These are phyloP conservation scores for Phlyctochytrium bullatum DNA, from an alignment of 192 early-diverging fungal genomes.

Conservation along the genomic window DNA sequence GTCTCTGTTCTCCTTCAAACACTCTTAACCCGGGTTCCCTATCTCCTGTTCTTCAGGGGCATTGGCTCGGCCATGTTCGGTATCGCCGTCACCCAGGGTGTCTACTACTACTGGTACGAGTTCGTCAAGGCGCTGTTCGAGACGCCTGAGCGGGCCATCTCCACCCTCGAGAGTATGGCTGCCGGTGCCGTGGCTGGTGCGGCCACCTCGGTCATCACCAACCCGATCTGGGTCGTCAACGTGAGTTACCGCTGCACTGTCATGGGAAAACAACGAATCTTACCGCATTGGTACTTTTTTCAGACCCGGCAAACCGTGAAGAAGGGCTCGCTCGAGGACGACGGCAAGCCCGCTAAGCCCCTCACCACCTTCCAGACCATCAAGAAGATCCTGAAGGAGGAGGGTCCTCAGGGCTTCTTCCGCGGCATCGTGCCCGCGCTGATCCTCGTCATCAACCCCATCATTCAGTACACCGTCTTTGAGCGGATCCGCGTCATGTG, in stretches of 20 bases:
- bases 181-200: constrained; percentile 85
- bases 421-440: constrained; percentile 91
- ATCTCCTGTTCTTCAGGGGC: constrained; percentile 55
- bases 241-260: constrained; percentile 41
- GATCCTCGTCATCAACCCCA: constrained; percentile 98
- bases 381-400: constrained; percentile 80
- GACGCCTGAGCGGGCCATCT: constrained; percentile 61
- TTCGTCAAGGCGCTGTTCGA: constrained; percentile 82
- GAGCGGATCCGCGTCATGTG: constrained; percentile 81
- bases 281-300: background rate
- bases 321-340: constrained; percentile 53
- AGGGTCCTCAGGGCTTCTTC: constrained; percentile 86
- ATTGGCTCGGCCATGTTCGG: constrained; percentile 94
- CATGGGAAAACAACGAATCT: background rate
- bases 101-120: constrained; percentile 74
- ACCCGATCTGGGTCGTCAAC: constrained; percentile 99
- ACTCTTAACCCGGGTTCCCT: constrained; percentile 1
- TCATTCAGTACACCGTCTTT: constrained; percentile 99
- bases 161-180: constrained; percentile 86
- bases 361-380: constrained; percentile 49
- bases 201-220: constrained; percentile 60
- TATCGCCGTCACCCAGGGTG: constrained; percentile 91
- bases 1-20: background rate
- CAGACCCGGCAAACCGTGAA: constrained; percentile 85
- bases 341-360: constrained; percentile 38